Evolutionary conservation across 129 eudicot species (phyloP).

Genomic region (Gnaphalium uliginosum): DNA sequence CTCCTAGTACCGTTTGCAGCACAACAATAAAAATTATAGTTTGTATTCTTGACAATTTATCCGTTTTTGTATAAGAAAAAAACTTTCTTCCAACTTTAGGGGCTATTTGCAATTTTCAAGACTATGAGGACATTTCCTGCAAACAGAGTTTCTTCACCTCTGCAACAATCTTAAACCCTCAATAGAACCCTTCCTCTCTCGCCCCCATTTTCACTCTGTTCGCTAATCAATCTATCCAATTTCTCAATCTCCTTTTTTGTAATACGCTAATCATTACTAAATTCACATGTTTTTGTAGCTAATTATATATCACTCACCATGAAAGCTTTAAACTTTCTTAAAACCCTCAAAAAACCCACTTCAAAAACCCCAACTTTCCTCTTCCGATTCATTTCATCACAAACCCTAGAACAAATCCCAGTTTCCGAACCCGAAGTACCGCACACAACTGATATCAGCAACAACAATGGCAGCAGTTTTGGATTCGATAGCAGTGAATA

Average conservation of each 20-base stretch:
- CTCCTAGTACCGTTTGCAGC: too few relatives aligned
- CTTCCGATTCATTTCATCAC: constrained; percentile 46
- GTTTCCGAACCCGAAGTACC: constrained; percentile 1
- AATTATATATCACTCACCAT: constrained; percentile 30
- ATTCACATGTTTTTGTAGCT: constrained; percentile 15
- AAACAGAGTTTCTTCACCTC: neutral
- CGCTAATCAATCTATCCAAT: neutral
- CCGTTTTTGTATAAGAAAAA: too few relatives aligned
- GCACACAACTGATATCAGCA: constrained; percentile 17
- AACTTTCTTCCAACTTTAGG: neutral
- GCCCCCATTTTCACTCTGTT: constrained; percentile 18
- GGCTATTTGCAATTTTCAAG: neutral
- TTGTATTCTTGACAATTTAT: too few relatives aligned
- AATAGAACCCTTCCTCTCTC: constrained; percentile 28
- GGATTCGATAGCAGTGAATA: constrained; percentile 67
- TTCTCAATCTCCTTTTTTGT: constrained; percentile 5
- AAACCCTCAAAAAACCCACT: constrained; percentile 32
- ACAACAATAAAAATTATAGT: too few relatives aligned
- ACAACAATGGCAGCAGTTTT: constrained; percentile 23
- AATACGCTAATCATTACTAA: neutral
- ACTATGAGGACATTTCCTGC: constrained; percentile 5
- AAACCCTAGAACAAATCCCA: constrained; percentile 34
- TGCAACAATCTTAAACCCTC: constrained; percentile 36
- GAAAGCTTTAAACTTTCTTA: constrained; percentile 59
- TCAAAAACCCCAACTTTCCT: constrained; percentile 27